Evolutionary conservation across 2,329 filamentous ascomycete genomes (phyloP).

Genomic region (Colletotrichum spinosum): DNA sequence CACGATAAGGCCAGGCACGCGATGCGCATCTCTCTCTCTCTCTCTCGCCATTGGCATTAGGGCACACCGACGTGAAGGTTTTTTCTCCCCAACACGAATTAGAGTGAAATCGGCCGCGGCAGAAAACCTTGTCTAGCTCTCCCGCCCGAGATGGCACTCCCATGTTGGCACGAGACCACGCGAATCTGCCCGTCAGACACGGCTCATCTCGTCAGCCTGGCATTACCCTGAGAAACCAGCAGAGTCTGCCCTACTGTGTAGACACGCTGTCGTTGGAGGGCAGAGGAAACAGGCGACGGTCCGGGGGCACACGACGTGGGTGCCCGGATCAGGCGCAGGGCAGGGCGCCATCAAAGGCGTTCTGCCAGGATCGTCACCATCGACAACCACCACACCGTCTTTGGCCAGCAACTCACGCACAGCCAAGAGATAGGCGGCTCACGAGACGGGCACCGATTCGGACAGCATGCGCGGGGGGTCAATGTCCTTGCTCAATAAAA

Average conservation of each 20-base stretch:
- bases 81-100: background rate
- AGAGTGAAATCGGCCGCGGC: no score
- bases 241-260: no score
- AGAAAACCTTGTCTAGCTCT: constrained; percentile 4
- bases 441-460: constrained; percentile 23
- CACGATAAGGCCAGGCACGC: background rate
- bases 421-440: constrained; percentile 32
- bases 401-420: constrained; percentile 15
- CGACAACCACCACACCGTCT: background rate
- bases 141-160: background rate
- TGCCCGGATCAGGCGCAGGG: constrained; percentile 21
- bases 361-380: constrained; percentile 6
- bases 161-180: background rate
- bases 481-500: background rate
- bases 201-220: constrained; percentile 21
- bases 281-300: no score
- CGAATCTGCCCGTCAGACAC: constrained; percentile 19
- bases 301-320: background rate
- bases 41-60: background rate
- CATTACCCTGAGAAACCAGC: background rate
- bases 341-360: background rate
- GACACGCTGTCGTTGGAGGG: no score
- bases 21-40: constrained; percentile 28
- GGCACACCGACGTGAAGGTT: constrained; percentile 2
- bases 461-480: constrained; percentile 31